These are phyloP conservation scores for Suillus clintonianus DNA, from an alignment of 768 basidiomycete genomes.

Conservation along the genomic window DNA sequence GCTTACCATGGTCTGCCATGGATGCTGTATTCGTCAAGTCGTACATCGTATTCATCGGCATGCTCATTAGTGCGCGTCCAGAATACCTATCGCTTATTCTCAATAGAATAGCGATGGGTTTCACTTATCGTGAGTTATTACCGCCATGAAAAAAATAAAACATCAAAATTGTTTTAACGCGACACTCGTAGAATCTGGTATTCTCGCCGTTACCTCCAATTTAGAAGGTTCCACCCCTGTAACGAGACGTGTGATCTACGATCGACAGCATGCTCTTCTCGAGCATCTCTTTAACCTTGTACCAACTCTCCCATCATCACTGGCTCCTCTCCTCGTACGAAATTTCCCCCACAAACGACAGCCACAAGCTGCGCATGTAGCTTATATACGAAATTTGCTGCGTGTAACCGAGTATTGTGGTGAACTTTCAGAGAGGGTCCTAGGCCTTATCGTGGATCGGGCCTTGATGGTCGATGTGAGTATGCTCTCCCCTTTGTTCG, in stretches of 20 bases:
- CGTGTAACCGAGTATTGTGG: slow-evolving; percentile 85
- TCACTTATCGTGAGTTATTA: slow-evolving; percentile 79
- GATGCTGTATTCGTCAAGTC: slow-evolving; percentile 83
- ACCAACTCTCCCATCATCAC: slow-evolving; percentile 85
- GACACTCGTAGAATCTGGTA: slow-evolving; percentile 61
- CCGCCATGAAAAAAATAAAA: not conserved
- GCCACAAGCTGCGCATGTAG: slow-evolving; percentile 72
- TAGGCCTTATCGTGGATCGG: slow-evolving; percentile 89
- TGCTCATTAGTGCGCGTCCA: slow-evolving; percentile 87
- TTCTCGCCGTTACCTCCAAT: slow-evolving; percentile 59
- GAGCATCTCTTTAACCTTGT: slow-evolving; percentile 85
- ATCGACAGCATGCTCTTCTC: slow-evolving; percentile 85
- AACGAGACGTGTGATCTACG: slow-evolving; percentile 82
- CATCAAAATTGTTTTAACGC: slow-evolving; percentile 6
- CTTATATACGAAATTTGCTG: slow-evolving; percentile 90
- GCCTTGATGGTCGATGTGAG: slow-evolving; percentile 94
- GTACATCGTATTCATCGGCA: slow-evolving; percentile 87
- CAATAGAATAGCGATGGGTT: slow-evolving; percentile 77
- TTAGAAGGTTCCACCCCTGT: slow-evolving; percentile 70
- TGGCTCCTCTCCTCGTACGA: slow-evolving; percentile 81
- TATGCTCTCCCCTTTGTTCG: slow-evolving; percentile 10
- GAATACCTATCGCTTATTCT: slow-evolving; percentile 89
- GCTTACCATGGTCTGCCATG: slow-evolving; percentile 91
- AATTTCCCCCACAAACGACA: slow-evolving; percentile 96
- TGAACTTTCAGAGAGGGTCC: slow-evolving; percentile 79